phyloP scores from a whole-genome alignment of 2,329 filamentous ascomycete genomes.

The Cercospora zeae-maydis region DNA sequence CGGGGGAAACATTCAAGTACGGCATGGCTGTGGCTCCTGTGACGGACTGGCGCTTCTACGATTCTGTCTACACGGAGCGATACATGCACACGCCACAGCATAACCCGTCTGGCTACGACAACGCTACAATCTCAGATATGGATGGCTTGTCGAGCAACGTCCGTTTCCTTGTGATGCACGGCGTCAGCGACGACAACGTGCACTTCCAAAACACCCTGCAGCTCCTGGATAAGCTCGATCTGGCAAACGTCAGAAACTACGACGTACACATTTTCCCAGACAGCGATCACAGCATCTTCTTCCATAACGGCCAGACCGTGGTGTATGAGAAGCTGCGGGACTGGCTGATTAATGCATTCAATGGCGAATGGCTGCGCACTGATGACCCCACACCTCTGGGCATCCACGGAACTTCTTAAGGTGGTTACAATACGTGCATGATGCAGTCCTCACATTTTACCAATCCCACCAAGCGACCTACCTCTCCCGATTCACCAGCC shows the following conservation, averaged over 20 bases:
- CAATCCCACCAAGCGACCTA: not conserved
- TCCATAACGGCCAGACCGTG: constrained; percentile 86
- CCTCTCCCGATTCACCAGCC: not conserved
- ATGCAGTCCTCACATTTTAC: not conserved
- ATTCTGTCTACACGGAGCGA: constrained; percentile 88
- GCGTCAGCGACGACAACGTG: constrained; percentile 94
- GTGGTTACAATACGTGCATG: not conserved
- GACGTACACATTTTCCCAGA: constrained; percentile 96
- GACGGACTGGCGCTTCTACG: constrained; percentile 96
- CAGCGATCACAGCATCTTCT: constrained; percentile 90
- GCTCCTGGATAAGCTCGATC: constrained; percentile 79
- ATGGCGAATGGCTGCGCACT: constrained; percentile 80
- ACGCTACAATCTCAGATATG: constrained; percentile 70
- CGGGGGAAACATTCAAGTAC: constrained; percentile 84
- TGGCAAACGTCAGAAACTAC: constrained; percentile 82
- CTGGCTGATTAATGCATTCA: constrained; percentile 97
- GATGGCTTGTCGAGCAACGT: constrained; percentile 70
- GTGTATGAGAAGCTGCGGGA: constrained; percentile 86
- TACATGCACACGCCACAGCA: constrained; percentile 95
- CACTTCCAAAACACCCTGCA: constrained; percentile 93
- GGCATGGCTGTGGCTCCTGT: constrained; percentile 98
- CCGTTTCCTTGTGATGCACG: constrained; percentile 93
- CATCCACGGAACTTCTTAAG: constrained; percentile 13
- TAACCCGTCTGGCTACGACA: constrained; percentile 73
- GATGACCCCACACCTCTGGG: constrained; percentile 49